Base-by-base conservation (phyloP, 2,329 filamentous ascomycete species). In the Alternaria brassicicola region DNA sequence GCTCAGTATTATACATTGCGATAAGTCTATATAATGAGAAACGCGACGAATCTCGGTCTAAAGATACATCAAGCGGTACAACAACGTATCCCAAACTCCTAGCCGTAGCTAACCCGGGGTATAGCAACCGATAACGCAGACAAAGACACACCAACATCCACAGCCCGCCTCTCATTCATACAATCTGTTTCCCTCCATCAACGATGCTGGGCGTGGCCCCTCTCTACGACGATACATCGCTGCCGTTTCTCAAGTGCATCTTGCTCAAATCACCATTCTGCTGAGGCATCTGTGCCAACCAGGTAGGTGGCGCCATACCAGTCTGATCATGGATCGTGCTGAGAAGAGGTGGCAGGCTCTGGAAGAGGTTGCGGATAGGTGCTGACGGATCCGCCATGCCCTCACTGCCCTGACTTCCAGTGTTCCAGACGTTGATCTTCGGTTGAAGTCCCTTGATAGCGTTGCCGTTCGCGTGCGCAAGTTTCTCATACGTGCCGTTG, bases 371-470 rank as follows among this genome's bases (percentile, higher is more conserved):
- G 64, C 91, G 84, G 78, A 95, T 89, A 4, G 89, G 84, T 1
- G 85, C 85, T 23, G 83, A 80, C 8, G 83, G 77, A 57, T 91
- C 88, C 54, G 85, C 79, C 61, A 56, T 61, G 19, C 74, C 62
- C 12, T 72, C 67, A 10, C 78, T 79, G 15, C 73, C 82, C 39
- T 84, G 79, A 47, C 79, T 76, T 0, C 90, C 90, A 8, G 92
- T 96, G 74, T 92, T 95, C 92, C 92, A 96, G 25, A 94, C 88
- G 62, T 88, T 93, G 80, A 96, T 95, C 88, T 96, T 96, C 64
- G 92, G 92, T 76, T 93, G 86, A 65, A 96, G 79, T 25, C 92
- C 92, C 50, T 86, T 83, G 72, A 96, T 86, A 30, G 91, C 92
- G 30, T 83, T 76, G 45, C 89, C 91, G 68, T 96, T 96, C 48